Conservation (phyloP, 805 yeast genomes). For the Lipomyces japonicus region DNA sequence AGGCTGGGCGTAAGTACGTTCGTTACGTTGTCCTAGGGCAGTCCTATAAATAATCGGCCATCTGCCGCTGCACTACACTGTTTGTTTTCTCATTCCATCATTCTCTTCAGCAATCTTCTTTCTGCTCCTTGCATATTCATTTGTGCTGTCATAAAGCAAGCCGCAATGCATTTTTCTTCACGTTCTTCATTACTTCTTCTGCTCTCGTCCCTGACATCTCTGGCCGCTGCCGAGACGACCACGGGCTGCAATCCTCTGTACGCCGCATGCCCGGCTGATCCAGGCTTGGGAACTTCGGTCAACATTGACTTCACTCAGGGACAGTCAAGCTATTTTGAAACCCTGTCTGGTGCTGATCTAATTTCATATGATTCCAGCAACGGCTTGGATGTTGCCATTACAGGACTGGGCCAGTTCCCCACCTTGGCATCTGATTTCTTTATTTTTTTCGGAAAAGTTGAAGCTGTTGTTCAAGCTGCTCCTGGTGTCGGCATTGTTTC, state of each 20-base stretch:
- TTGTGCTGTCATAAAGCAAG: background rate
- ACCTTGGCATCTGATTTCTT: slow-evolving; percentile 72
- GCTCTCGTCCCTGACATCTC: slow-evolving; percentile 10
- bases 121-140: background rate
- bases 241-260: slow-evolving; percentile 47
- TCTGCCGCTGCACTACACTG: too few relatives aligned
- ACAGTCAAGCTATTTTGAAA: slow-evolving; percentile 44
- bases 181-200: background rate
- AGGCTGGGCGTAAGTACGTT: too few relatives aligned
- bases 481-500: slow-evolving; percentile 76
- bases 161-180: too few relatives aligned
- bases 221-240: slow-evolving; percentile 13
- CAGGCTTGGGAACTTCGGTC: slow-evolving; percentile 62
- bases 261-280: slow-evolving; percentile 46
- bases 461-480: slow-evolving; percentile 67
- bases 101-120: background rate
- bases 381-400: slow-evolving; percentile 62
- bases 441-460: slow-evolving; percentile 85
- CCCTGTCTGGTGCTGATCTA: slow-evolving; percentile 42
- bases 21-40: too few relatives aligned
- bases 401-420: slow-evolving; percentile 70
- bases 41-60: too few relatives aligned
- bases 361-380: slow-evolving; percentile 47
- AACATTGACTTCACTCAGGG: slow-evolving; percentile 49
- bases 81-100: too few relatives aligned